Percentiles rank a stretch among this genome's conserved stretches.
phyloP scores from a whole-genome alignment of 345 rosid genomes.

The Brassica nigra region DNA sequence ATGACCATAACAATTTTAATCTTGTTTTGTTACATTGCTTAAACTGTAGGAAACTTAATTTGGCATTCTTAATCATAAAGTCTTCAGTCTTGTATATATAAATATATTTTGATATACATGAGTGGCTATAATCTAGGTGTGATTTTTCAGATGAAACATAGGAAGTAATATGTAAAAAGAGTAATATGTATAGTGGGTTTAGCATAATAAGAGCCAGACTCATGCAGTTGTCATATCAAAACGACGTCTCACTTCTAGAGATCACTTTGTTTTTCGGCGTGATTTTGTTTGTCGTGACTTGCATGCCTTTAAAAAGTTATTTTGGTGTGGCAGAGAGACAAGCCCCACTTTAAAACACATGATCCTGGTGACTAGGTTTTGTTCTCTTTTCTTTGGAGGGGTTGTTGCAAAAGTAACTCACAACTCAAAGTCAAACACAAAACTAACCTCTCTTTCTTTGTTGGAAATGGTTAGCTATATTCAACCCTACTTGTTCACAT shows the following conservation, averaged over 20 bases:
- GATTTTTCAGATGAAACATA: slow-evolving; percentile 22
- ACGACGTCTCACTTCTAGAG: slow-evolving; percentile 21
- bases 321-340: slow-evolving; percentile 28
- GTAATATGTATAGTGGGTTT: slow-evolving; percentile 27
- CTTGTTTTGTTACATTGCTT: not conserved
- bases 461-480: too few species aligned
- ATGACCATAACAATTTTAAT: not conserved
- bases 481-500: too few species aligned
- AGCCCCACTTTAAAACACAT: slow-evolving; percentile 39
- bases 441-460: too few species aligned
- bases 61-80: slow-evolving; percentile 12
- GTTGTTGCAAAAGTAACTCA: too few species aligned
- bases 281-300: slow-evolving; percentile 35
- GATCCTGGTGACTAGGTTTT: slow-evolving; percentile 38
- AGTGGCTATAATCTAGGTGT: slow-evolving; percentile 15
- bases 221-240: slow-evolving; percentile 31
- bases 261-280: not conserved
- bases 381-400: slow-evolving; percentile 39
- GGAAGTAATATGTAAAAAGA: not conserved
- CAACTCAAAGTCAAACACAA: too few species aligned
- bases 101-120: not conserved
- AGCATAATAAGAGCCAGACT: slow-evolving; percentile 28
- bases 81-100: not conserved
- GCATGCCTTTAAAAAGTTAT: slow-evolving; percentile 30
- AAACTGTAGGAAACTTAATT: not conserved